Percentiles rank a stretch among this genome's conserved stretches.
Conservation (phyloP, 495 filamentous ascomycete species). For the Penicillium antarcticum region DNA sequence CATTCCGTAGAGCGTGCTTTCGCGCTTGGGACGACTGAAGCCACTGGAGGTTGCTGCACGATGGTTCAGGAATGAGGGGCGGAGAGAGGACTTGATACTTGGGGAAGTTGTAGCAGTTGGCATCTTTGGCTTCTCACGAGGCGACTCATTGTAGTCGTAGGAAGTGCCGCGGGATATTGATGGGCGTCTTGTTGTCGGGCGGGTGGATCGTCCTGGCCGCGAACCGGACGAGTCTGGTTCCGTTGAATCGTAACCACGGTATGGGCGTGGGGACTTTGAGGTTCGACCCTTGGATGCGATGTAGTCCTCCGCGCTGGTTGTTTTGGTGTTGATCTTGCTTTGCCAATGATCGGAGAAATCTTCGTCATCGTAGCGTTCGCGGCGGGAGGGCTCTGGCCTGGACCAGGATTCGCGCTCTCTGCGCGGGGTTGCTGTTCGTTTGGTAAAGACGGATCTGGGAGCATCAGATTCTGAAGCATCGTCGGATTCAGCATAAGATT, state of each 20-base stretch:
- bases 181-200: constrained; percentile 19
- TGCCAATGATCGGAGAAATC: constrained; percentile 25
- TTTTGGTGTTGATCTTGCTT: constrained; percentile 26
- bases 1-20: constrained; percentile 23
- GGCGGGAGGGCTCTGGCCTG: constrained; percentile 17
- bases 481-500: constrained; percentile 32
- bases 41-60: constrained; percentile 33
- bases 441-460: not conserved
- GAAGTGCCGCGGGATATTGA: constrained; percentile 34
- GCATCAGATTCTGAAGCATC: constrained; percentile 29
- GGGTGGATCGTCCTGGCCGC: constrained; percentile 30
- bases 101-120: constrained; percentile 30
- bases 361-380: constrained; percentile 25
- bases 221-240: constrained; percentile 33
- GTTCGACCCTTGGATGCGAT: constrained; percentile 38
- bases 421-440: not conserved
- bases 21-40: constrained; percentile 25
- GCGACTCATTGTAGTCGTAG: constrained; percentile 31
- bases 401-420: constrained; percentile 16
- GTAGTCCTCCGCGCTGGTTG: constrained; percentile 30
- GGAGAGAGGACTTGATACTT: constrained; percentile 18
- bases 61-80: constrained; percentile 24
- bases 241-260: constrained; percentile 30
- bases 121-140: constrained; percentile 31
- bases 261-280: constrained; percentile 29